Evolutionary conservation across 495 filamentous ascomycete species (phyloP).

Genomic region (Talaromyces stipitatus): DNA sequence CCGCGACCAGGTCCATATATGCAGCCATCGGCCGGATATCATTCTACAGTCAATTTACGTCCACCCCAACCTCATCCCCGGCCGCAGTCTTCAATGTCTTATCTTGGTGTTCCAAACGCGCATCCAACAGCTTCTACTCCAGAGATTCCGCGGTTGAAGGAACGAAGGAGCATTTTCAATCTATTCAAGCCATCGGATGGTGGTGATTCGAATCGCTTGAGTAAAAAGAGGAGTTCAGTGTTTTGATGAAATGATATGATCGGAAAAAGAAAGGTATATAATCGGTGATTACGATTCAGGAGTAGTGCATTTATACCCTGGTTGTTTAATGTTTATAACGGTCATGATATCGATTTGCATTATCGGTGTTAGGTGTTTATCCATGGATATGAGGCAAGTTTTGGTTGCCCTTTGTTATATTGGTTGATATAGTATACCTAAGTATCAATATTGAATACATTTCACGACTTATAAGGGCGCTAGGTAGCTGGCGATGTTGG

Average conservation of each 20-base stretch:
- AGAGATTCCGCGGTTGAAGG: slow-evolving; percentile 16
- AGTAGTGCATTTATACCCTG: slow-evolving; percentile 1
- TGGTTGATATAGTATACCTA: no score
- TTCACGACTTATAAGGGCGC: no score
- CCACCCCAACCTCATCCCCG: neutral
- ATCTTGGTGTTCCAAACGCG: neutral
- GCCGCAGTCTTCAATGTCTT: slow-evolving; percentile 12
- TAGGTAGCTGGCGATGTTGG: no score
- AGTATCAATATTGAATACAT: no score
- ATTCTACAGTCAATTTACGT: neutral
- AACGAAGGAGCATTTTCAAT: slow-evolving; percentile 46
- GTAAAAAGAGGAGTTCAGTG: slow-evolving; percentile 47
- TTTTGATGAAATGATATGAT: slow-evolving; percentile 20
- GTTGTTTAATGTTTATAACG: neutral
- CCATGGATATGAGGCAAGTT: neutral
- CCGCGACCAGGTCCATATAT: slow-evolving; percentile 21
- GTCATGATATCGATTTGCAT: neutral
- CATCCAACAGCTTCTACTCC: slow-evolving; percentile 5
- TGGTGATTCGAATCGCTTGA: slow-evolving; percentile 23
- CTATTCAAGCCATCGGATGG: slow-evolving; percentile 27
- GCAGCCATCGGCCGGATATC: slow-evolving; percentile 10
- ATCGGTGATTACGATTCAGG: neutral
- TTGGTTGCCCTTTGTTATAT: neutral
- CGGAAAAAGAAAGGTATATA: neutral
- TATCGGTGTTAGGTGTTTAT: neutral